Base-by-base conservation (phyloP, 192 early-diverging fungal genomes). In the Backusella psychrophila region DNA sequence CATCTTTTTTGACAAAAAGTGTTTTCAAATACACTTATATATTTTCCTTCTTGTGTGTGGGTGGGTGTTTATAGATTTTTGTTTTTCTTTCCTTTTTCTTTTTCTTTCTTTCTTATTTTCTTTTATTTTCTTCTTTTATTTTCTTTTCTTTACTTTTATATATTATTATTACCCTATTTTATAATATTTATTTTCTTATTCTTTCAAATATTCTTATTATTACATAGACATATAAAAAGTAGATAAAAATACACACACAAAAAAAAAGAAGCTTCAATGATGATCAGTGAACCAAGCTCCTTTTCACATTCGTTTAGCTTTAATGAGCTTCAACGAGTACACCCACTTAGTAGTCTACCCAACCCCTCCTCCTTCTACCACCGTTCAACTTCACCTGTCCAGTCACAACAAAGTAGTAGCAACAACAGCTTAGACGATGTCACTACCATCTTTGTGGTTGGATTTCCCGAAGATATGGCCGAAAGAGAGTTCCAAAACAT, bases 401-500 rank as follows among this genome's bases (percentile, higher is more conserved):
- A 68, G 38, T 39, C 65, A 3, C 70, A 72, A 19, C 42, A 26
- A 14, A 44, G 70, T 29, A 72, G 42, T 44, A 63, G 21, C 17
- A 33, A 6, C 1, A 59, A 53, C 11, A 73, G 41, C 26, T 12
- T 52, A 14, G 96, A 99, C 72, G 98, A 99, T 74, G 96, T 99
- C 78, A 95, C 97, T 17, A 99, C 98, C 68, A 97, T 99, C 74
- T 99, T 99, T 89, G 96, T 99, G 11, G 96, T 99, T 41, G 98
- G 97, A 17, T 98, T 99, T 77, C 98, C 98, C 29, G 97, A 98
- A 26, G 98, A 99, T 84, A 97, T 99, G 95, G 90, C 89, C 78
- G 98, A 99, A 84, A 87, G 98, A 53, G 98, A 99, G 84, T 99
- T 99, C 80, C 96, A 96, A 79, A 97, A 97, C 87, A 98, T 98